Evolutionary conservation across 495 filamentous ascomycete species (phyloP), one percentile per base, ranked within the genome.

Genomic region (Podospora pseudocomata): DNA sequence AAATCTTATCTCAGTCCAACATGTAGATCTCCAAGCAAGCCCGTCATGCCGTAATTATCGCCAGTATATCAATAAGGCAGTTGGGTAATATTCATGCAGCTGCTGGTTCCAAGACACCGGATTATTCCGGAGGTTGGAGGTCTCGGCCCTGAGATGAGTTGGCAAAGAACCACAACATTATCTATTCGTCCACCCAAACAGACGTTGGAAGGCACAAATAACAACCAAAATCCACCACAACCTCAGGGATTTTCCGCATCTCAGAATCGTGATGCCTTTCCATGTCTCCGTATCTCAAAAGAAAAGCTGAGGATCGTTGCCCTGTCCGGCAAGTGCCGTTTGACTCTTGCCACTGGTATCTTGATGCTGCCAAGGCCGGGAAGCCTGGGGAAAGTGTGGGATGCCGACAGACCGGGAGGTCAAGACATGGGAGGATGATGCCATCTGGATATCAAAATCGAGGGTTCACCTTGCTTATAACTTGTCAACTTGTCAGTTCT

Each of bases 261-360:
- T 7, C 30, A 32, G 7, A 32, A 32, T 32, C 30, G 30, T 32
- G 30, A 32, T 32, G 30, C 1, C 30, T 32, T 32, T 32, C 30
- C 30, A 49, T 49, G 55, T 58, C 9, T 26, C 55, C n/a, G 55
- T 18, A 58, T 19, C 5, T 13, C 54, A 56, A 56, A 32, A 49
- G 2, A 16, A 49, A 49, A 49, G 39, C 9, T 13, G 55, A 58
- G 23, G 55, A 58, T 58, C 55, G 18, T 58, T 58, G n/a, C 55
- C 55, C n/a, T 58, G 55, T 58, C 55, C 55, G 55, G 55, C n/a
- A 58, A 58, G 39, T 26, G 55, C 55, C n/a, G 55, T 26, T 58
- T 58, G 55, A 15, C 55, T 9, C 19, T 26, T 26, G 55, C 55
- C 55, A 58, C n/a, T 19, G 39, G 5, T 23, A 39, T 49, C 39